These are phyloP conservation scores for Globisporangium cylindrosporum DNA, from an alignment of 352 stramenopile genomes.

Conservation along the genomic window DNA sequence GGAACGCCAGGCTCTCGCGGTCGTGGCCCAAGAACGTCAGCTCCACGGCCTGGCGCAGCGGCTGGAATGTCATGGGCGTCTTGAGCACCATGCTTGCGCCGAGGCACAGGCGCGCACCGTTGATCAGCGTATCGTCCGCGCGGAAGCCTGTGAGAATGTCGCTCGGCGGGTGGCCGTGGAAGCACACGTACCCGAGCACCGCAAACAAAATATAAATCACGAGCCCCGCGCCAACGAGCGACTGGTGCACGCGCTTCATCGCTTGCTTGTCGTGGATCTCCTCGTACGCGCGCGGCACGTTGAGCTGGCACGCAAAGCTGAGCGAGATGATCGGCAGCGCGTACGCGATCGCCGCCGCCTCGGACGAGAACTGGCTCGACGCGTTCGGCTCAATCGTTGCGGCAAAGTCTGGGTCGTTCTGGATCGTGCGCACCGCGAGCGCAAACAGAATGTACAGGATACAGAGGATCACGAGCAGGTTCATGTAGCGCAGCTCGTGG, in stretches of 20 bases:
- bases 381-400: constrained; percentile 38
- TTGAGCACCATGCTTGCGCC: constrained; percentile 78
- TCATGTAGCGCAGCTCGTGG: constrained; percentile 78
- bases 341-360: constrained; percentile 62
- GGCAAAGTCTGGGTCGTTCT: constrained; percentile 40
- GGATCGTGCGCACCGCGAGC: constrained; percentile 43
- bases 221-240: constrained; percentile 51
- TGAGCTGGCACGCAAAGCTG: constrained; percentile 80
- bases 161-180: constrained; percentile 77
- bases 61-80: constrained; percentile 86
- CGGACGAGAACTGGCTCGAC: constrained; percentile 53
- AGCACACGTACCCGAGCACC: constrained; percentile 74
- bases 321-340: constrained; percentile 77
- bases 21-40: constrained; percentile 70
- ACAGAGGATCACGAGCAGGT: constrained; percentile 73
- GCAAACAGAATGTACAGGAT: constrained; percentile 80
- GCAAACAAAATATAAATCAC: constrained; percentile 65
- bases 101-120: constrained; percentile 69
- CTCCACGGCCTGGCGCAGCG: constrained; percentile 71
- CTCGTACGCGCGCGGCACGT: constrained; percentile 76
- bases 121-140: constrained; percentile 68
- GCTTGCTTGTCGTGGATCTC: constrained; percentile 70
- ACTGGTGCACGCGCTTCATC: constrained; percentile 66
- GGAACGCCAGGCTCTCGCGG: constrained; percentile 69
- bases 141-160: constrained; percentile 80